Percentiles rank a stretch among this genome's conserved stretches.
Evolutionary conservation across 345 rosid genomes (phyloP).

Genomic region (Geranium brycei): DNA sequence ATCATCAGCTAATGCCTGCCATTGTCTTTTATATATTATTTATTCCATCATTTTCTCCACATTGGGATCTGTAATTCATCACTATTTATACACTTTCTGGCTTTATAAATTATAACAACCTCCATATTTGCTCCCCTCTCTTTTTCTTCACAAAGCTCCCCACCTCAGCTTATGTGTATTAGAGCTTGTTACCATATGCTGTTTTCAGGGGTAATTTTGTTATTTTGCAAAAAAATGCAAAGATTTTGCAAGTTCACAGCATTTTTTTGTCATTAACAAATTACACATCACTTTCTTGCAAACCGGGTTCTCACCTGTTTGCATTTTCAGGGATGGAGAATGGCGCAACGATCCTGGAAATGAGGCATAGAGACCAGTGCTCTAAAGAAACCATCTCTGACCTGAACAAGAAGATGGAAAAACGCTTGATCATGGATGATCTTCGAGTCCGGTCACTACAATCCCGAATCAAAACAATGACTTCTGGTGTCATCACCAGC

Average conservation of each 20-base stretch:
- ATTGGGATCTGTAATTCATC: no score
- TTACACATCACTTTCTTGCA: no score
- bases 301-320: neutral
- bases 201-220: neutral
- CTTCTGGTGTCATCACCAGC: constrained; percentile 1
- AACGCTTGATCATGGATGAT: constrained; percentile 43
- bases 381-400: constrained; percentile 20
- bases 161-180: neutral
- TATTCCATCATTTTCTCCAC: no score
- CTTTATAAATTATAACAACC: no score
- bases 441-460: constrained; percentile 39
- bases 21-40: no score
- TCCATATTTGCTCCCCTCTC: no score
- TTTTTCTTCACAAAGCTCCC: no score
- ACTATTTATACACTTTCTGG: no score
- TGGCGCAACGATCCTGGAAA: constrained; percentile 55
- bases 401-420: constrained; percentile 46
- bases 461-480: constrained; percentile 26
- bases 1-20: no score
- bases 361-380: constrained; percentile 54
- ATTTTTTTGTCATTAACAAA: no score
- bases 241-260: no score
- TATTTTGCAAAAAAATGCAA: no score
- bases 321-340: constrained; percentile 31
- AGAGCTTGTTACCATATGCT: neutral